phyloP scores from a whole-genome alignment of 106 monocot species.

The Dendrobium officinale region DNA sequence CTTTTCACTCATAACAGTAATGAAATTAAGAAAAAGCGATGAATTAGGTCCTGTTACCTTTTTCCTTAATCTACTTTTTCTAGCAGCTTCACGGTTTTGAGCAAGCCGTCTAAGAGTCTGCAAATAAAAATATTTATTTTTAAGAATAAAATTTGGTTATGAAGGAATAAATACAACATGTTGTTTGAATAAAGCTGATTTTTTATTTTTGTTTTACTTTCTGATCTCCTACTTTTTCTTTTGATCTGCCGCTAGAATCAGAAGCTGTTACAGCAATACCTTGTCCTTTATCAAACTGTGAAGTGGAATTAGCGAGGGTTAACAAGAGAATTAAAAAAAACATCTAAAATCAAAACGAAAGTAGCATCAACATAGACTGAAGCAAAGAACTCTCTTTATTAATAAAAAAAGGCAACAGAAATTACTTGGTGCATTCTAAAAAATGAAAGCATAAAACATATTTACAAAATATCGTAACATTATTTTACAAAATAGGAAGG shows the following conservation, averaged over 20 bases:
- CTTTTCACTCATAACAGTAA: no score
- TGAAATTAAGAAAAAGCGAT: no score
- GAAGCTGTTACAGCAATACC: constrained; percentile 38
- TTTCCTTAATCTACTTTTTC: constrained; percentile 80
- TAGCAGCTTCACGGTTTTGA: constrained; percentile 85
- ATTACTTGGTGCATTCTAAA: neutral
- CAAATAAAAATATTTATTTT: constrained; percentile 22
- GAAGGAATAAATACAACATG: neutral
- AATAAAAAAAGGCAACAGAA: neutral
- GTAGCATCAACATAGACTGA: neutral
- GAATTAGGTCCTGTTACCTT: constrained; percentile 34
- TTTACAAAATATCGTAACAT: no score
- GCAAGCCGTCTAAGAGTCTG: constrained; percentile 75
- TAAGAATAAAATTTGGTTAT: neutral
- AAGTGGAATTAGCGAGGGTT: neutral
- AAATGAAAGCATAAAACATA: neutral
- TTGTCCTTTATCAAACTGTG: constrained; percentile 64
- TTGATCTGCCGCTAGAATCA: constrained; percentile 94
- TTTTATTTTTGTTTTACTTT: constrained; percentile 56
- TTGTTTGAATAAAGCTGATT: constrained; percentile 15
- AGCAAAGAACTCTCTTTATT: neutral
- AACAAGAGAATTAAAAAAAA: neutral
- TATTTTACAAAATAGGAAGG: no score
- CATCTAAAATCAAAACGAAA: neutral
- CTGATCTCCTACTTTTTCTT: constrained; percentile 46